Base-by-base conservation (phyloP, 805 yeast species). In the Teunomyces gatunensis region DNA sequence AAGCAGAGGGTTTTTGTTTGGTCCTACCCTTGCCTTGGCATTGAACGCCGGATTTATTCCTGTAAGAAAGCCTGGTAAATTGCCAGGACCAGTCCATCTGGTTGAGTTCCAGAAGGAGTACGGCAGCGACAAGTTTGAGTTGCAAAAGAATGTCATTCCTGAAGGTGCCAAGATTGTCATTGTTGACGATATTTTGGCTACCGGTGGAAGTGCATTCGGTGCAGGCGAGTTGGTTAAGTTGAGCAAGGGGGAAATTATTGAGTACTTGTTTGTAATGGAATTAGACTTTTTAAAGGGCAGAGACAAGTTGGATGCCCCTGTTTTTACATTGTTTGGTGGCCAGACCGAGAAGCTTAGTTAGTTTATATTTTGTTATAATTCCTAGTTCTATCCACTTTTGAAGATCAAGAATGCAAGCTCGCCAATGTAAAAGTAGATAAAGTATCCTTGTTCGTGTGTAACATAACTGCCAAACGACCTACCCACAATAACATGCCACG, bases 161-260 rank as follows among this genome's bases (percentile, higher is more conserved):
- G 77, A 78, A 52, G 95, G 92, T 33, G 79, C 96, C 42, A 87
- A 79, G 49, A 94, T 94, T 25, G 73, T 92, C 33, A 79, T 94
- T 54, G 95, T 94, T 33, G 99, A 94, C 69, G 99, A 94, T 63
- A 90, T 94, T 60, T 86, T 94, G 65, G 99, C 99, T 43, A 94
- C 99, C 33, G 98, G 98, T 53, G 99, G 99, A 34, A 86, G 96
- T 57, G 99, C 99, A 21, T 71, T 73, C 47, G 97, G 95, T 50
- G 98, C 98, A 36, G 97, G 96, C 50, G 85, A 89, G 61, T 78
- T 94, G 54, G 86, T 89, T 44, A 54, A 56, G 45, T 71, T 78
- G 66, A 76, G 84, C 51, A 83, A 84, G 47, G 96, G 85, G 51
- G 79, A 84, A 50, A 78, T 91, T 46, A 65, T 85, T 45, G 96